A percentile compares a stretch with the other conserved stretches of the same genome.
Evolutionary conservation across 1,284 basidiomycete species (phyloP).

Genomic region (Blastosporella zonata): DNA sequence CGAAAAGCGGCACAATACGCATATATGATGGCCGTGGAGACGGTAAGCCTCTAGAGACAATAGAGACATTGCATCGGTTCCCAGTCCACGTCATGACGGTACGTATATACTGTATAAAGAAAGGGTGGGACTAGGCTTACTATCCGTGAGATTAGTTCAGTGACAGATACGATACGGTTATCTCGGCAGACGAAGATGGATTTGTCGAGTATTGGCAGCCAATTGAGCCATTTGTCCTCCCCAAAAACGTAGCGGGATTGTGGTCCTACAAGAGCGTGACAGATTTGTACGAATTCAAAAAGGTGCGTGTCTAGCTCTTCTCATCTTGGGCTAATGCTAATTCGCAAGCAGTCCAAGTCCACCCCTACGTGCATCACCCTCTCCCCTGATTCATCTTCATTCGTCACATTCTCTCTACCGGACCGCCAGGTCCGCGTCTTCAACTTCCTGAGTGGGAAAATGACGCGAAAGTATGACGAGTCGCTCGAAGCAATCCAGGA

Average conservation of each 20-base stretch:
- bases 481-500: constrained; percentile 89
- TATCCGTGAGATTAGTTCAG: constrained; percentile 65
- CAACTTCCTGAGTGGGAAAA: constrained; percentile 86
- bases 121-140: not conserved
- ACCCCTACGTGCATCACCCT: constrained; percentile 89
- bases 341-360: constrained; percentile 71
- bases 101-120: constrained; percentile 31
- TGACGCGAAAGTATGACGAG: constrained; percentile 94
- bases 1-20: constrained; percentile 70
- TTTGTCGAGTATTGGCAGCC: constrained; percentile 98
- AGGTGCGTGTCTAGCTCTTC: constrained; percentile 47
- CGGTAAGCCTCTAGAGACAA: constrained; percentile 70
- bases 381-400: constrained; percentile 84
- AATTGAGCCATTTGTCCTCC: constrained; percentile 79
- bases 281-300: constrained; percentile 98
- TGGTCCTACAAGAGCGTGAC: constrained; percentile 93
- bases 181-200: constrained; percentile 93
- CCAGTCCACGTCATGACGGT: constrained; percentile 92
- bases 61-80: constrained; percentile 78
- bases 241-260: constrained; percentile 73
- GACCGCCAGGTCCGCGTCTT: constrained; percentile 95
- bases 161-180: constrained; percentile 84
- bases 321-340: constrained; percentile 5
- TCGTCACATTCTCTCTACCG: constrained; percentile 89
- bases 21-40: constrained; percentile 93